Base-by-base conservation (phyloP, 805 yeast genomes). In the Candida koratica region DNA sequence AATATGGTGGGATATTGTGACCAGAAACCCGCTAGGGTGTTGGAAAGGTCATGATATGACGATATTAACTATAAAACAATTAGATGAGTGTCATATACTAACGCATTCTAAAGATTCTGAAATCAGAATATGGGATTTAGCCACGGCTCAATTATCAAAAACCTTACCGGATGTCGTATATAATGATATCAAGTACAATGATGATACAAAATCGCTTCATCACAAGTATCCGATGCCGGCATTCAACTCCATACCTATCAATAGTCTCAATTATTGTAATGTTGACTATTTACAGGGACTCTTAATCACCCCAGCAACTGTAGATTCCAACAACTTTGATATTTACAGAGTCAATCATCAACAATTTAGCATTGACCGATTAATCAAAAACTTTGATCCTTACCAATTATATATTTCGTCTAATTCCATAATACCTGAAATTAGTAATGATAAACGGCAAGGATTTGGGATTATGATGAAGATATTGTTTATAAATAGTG, bases 61-160 rank as follows among this genome's bases (percentile, higher is more conserved):
- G 6, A 52, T 84, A 1, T 47, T 83, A 16, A 66, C 81, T 1
- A 50, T 82, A 2, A 55, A 60, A 37, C 47, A 42, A 22, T 31
- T 53, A 19, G 52, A 53, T 44, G 25, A 45, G 17, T 17, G 32
- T 25, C 38, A 41, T 17, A 38, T 82, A 0, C 40, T 79, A 15
- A 78, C 84, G 2, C 93, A 84, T 51, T 81, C 81, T 0, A 66
- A 84, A 38, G 94, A 84, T 53, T 76, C 81, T 16, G 65, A 58
- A 25, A 50, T 70, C 13, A 68, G 59, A 40, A 49, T 76, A 19
- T 79, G 80, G 81, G 53, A 56, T 39, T 42, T 57, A 4, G 8
- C 25, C 7, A 19, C 26, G 11, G 16, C 11, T 7, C 7, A 17
- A 10, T 31, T 36, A 28, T 36, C 31, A 17, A 16, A 15, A 10